Evolutionary conservation across 495 filamentous ascomycete species (phyloP).

Genomic region (Corynascus novoguineensis): DNA sequence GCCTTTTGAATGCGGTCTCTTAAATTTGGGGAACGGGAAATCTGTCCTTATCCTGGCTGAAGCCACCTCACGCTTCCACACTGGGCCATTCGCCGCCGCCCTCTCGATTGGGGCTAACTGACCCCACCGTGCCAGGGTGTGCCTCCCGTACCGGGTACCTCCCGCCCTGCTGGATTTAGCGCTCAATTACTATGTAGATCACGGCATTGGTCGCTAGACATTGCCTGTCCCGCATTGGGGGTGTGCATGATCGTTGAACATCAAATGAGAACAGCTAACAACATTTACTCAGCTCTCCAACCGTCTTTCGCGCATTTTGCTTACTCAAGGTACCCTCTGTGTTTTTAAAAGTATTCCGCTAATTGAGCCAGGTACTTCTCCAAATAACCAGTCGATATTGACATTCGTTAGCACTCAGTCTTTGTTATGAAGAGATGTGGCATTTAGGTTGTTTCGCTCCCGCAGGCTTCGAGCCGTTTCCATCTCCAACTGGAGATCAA

Average conservation of each 20-base stretch:
- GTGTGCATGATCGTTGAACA: neutral
- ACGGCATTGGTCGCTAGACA: neutral
- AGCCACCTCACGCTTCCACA: constrained; percentile 22
- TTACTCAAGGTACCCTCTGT: too few species aligned
- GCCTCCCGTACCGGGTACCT: constrained; percentile 3
- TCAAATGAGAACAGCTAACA: neutral
- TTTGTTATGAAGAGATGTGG: too few species aligned
- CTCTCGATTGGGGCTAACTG: constrained; percentile 5
- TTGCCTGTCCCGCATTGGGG: neutral
- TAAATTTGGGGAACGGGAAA: constrained; percentile 24
- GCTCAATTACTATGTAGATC: neutral
- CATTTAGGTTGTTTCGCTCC: too few species aligned
- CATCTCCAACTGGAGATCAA: neutral
- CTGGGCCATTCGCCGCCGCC: constrained; percentile 11
- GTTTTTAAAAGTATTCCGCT: too few species aligned
- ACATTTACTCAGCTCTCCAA: neutral
- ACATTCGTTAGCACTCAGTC: too few species aligned
- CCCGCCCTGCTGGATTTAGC: constrained; percentile 2
- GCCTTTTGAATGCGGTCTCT: constrained; percentile 9
- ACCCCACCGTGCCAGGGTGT: neutral
- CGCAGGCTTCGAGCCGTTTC: neutral
- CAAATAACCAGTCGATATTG: too few species aligned
- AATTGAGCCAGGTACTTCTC: too few species aligned
- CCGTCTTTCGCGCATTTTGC: neutral
- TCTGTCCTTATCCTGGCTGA: constrained; percentile 31